Evolutionary conservation across 2,329 filamentous ascomycete species (phyloP).

Genomic region (Fusarium liriodendri): DNA sequence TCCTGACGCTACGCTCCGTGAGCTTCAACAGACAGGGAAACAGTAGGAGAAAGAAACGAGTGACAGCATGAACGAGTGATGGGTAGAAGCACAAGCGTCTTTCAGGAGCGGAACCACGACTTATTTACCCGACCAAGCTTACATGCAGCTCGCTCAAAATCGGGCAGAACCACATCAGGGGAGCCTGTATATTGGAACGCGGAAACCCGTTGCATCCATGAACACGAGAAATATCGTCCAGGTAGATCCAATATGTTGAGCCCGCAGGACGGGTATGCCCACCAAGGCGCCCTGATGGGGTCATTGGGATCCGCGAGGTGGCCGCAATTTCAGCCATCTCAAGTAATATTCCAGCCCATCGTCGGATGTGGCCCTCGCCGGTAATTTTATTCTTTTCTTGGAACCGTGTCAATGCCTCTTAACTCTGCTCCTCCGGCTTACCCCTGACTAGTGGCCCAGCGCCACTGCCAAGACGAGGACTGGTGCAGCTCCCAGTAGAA

Average conservation of each 20-base stretch:
- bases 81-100: constrained; percentile 7
- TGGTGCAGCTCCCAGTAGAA: neutral
- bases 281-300: constrained; percentile 4
- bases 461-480: neutral
- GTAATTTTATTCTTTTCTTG: constrained; percentile 19
- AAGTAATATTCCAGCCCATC: constrained; percentile 4
- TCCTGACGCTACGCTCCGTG: constrained; percentile 3
- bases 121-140: constrained; percentile 39
- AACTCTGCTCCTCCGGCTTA: neutral
- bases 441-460: neutral
- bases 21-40: neutral
- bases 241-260: constrained; percentile 16
- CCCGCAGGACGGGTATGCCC: constrained; percentile 10
- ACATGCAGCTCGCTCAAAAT: constrained; percentile 17
- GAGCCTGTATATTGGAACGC: constrained; percentile 14
- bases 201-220: constrained; percentile 15
- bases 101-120: constrained; percentile 22
- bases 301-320: constrained; percentile 2
- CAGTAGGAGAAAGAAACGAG: constrained; percentile 22
- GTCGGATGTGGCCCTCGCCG: constrained; percentile 21
- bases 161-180: neutral
- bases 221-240: constrained; percentile 37
- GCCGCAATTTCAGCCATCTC: constrained; percentile 15
- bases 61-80: constrained; percentile 20
- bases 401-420: neutral